A percentile compares a stretch with the other conserved stretches of the same genome.
These are phyloP conservation scores for Aspergillus wentii DNA, from an alignment of 495 filamentous ascomycete species.

Conservation along the genomic window DNA sequence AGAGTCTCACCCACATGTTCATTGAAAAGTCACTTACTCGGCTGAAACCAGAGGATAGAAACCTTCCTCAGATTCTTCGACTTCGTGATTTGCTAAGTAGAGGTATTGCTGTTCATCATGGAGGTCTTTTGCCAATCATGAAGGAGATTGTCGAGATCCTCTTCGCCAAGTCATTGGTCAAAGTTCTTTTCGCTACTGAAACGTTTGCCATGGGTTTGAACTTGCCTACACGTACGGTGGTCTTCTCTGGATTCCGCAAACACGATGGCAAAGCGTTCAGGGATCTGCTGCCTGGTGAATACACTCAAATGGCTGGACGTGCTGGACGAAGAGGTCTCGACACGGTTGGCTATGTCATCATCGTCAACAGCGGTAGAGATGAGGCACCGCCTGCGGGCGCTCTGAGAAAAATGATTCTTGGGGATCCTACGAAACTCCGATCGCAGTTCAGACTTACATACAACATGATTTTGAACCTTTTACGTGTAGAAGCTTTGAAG, in stretches of 20 bases:
- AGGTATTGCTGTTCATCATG: slow-evolving; percentile 95
- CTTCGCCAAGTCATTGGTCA: slow-evolving; percentile 90
- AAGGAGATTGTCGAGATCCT: slow-evolving; percentile 98
- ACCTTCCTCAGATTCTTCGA: slow-evolving; percentile 83
- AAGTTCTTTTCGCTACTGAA: slow-evolving; percentile 94
- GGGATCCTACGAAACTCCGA: slow-evolving; percentile 88
- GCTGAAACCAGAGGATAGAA: slow-evolving; percentile 83
- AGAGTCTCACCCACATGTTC: slow-evolving; percentile 95
- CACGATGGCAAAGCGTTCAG: slow-evolving; percentile 89
- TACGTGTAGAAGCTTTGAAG: slow-evolving; percentile 93
- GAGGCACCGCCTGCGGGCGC: slow-evolving; percentile 83
- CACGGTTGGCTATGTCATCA: slow-evolving; percentile 86
- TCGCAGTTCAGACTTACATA: slow-evolving; percentile 97
- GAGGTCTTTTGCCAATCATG: slow-evolving; percentile 90
- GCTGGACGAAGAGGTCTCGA: slow-evolving; percentile 92
- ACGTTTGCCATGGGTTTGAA: slow-evolving; percentile 99
- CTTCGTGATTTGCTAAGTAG: slow-evolving; percentile 79
- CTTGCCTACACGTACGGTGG: slow-evolving; percentile 90
- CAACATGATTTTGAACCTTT: slow-evolving; percentile 97
- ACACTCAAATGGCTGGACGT: slow-evolving; percentile 97
- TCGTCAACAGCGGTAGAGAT: slow-evolving; percentile 74
- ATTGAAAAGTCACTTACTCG: slow-evolving; percentile 94
- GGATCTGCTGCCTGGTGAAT: slow-evolving; percentile 89
- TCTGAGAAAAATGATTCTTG: slow-evolving; percentile 89
- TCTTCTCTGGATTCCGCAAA: slow-evolving; percentile 95